These are phyloP conservation scores for Ophiostoma tasmaniense DNA, from an alignment of 2,329 filamentous ascomycete species.

Conservation along the genomic window DNA sequence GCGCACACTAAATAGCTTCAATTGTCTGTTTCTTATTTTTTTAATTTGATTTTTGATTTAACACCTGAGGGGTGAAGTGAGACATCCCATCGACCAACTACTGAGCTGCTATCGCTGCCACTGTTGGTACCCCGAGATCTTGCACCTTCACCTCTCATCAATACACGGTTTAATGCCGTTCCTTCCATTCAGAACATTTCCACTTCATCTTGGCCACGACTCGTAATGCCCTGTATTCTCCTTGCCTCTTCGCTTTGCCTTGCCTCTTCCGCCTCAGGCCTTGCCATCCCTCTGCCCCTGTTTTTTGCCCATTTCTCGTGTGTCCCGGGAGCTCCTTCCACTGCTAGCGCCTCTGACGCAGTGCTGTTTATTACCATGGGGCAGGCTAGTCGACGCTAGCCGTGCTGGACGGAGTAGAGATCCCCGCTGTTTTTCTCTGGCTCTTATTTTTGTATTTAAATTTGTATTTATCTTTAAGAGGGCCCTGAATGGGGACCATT, in stretches of 20 bases:
- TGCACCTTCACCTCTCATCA: background rate
- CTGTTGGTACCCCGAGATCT: background rate
- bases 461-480: constrained; percentile 8
- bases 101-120: background rate
- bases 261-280: background rate
- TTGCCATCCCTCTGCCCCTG: background rate
- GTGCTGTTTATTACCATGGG: constrained; percentile 4
- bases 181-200: background rate
- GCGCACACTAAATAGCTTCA: constrained; percentile 11
- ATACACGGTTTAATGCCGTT: background rate
- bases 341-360: constrained; percentile 15
- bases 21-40: background rate
- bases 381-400: constrained; percentile 12
- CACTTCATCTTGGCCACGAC: background rate
- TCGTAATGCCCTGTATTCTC: background rate
- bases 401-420: constrained; percentile 9
- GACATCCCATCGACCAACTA: background rate
- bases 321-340: constrained; percentile 14
- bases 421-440: constrained; percentile 13
- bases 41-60: background rate
- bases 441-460: constrained; percentile 8
- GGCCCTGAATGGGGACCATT: background rate
- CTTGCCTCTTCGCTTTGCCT: background rate
- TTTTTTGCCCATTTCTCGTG: constrained; percentile 2
- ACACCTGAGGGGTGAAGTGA: background rate